Evolutionary conservation across 1,139 yeast species (phyloP).

Genomic region (Hyphopichia khmerensis): DNA sequence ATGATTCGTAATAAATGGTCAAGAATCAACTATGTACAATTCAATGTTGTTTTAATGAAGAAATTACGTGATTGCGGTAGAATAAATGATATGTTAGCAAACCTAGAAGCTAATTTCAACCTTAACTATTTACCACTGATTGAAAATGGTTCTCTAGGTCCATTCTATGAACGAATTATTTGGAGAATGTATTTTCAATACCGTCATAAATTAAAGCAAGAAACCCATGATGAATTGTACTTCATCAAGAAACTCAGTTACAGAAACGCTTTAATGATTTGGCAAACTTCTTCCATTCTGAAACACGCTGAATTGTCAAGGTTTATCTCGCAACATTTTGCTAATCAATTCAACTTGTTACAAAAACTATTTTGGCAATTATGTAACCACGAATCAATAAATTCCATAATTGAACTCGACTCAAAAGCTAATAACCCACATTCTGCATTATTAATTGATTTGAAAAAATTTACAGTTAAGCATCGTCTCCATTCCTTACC

Average conservation of each 20-base stretch:
- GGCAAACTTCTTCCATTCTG: slow-evolving; percentile 32
- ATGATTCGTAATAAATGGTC: slow-evolving; percentile 9
- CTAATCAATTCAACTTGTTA: slow-evolving; percentile 17
- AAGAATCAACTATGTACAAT: slow-evolving; percentile 15
- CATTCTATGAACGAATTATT: slow-evolving; percentile 42
- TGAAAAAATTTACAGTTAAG: slow-evolving; percentile 32
- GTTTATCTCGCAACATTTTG: slow-evolving; percentile 14
- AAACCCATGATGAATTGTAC: slow-evolving; percentile 18
- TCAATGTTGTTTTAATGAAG: slow-evolving; percentile 32
- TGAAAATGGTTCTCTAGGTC: slow-evolving; percentile 20
- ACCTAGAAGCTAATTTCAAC: slow-evolving; percentile 28
- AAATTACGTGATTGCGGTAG: slow-evolving; percentile 33
- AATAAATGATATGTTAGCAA: slow-evolving; percentile 32
- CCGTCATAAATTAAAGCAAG: slow-evolving; percentile 16
- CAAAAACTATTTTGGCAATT: slow-evolving; percentile 26
- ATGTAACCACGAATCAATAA: slow-evolving; percentile 16
- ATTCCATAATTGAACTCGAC: slow-evolving; percentile 12
- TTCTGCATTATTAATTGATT: slow-evolving; percentile 20
- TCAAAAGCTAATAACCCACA: slow-evolving; percentile 5
- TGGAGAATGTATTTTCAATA: slow-evolving; percentile 46
- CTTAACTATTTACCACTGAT: slow-evolving; percentile 27
- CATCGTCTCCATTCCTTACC: slow-evolving; percentile 23
- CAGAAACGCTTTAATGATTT: slow-evolving; percentile 35
- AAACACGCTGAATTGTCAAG: slow-evolving; percentile 14
- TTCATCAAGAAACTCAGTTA: slow-evolving; percentile 24